A percentile compares a stretch with the other conserved stretches of the same genome.
Conservation (phyloP, 139 green algal genomes). For the Nannochloris sp. region DNA sequence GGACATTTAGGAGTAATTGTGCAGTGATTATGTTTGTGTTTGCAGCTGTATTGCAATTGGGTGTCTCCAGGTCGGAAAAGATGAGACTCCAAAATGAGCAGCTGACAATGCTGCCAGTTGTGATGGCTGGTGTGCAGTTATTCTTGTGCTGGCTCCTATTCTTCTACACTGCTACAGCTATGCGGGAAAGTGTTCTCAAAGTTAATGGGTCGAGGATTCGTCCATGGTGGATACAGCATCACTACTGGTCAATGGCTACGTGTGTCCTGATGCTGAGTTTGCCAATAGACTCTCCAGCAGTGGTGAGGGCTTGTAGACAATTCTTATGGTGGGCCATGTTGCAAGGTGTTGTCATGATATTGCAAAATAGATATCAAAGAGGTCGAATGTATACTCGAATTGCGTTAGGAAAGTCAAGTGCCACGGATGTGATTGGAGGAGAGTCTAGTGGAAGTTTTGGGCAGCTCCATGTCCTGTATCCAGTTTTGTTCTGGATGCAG, state of each 20-base stretch:
- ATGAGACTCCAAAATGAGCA: conserved; percentile 10
- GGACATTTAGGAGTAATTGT: conserved; percentile 62
- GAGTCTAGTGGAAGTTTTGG: conserved; percentile 62
- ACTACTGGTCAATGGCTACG: conserved; percentile 76
- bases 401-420: conserved; percentile 74
- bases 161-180: conserved; percentile 83
- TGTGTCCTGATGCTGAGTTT: conserved; percentile 76
- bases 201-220: conserved; percentile 90
- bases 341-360: conserved; percentile 47
- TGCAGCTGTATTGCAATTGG: conserved; percentile 25
- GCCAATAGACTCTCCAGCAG: conserved; percentile 66
- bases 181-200: conserved; percentile 85
- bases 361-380: conserved; percentile 77
- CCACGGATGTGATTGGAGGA: conserved; percentile 83
- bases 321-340: conserved; percentile 47
- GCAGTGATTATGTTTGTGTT: conserved; percentile 39
- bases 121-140: conserved; percentile 65
- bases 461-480: conserved; percentile 82
- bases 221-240: conserved; percentile 89
- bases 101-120: conserved; percentile 50
- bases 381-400: conserved; percentile 90
- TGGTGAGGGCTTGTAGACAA: conserved; percentile 28
- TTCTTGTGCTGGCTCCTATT: conserved; percentile 89
- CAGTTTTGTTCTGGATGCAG: conserved; percentile 69
- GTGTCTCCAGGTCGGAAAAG: conserved; percentile 35